Evolutionary conservation across 2,329 filamentous ascomycete genomes (phyloP).

Genomic region (Microsporum ferrugineum): DNA sequence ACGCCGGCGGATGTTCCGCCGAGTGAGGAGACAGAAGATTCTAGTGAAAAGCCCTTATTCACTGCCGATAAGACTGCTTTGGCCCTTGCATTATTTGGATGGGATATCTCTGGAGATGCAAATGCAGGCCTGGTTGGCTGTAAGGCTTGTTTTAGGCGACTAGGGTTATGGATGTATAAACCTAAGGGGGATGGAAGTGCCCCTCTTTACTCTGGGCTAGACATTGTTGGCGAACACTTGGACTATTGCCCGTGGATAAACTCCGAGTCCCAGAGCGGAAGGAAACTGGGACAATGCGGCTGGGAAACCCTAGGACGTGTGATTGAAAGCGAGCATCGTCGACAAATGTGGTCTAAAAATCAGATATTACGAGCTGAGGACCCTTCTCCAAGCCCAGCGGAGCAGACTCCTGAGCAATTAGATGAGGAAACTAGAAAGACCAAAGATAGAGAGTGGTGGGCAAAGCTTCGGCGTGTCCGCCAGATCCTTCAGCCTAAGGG

Average conservation of each 20-base stretch:
- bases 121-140: slow-evolving; percentile 60
- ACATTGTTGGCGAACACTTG: slow-evolving; percentile 61
- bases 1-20: not conserved
- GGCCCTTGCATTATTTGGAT: slow-evolving; percentile 59
- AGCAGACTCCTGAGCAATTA: slow-evolving; percentile 14
- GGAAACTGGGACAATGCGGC: slow-evolving; percentile 27
- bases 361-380: slow-evolving; percentile 22
- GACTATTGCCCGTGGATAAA: slow-evolving; percentile 78
- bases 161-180: slow-evolving; percentile 91
- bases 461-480: slow-evolving; percentile 58
- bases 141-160: slow-evolving; percentile 70
- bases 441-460: slow-evolving; percentile 63
- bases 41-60: slow-evolving; percentile 14
- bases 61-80: slow-evolving; percentile 52
- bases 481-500: slow-evolving; percentile 58
- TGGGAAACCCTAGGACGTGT: slow-evolving; percentile 37
- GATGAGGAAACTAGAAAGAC: slow-evolving; percentile 39
- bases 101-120: slow-evolving; percentile 49
- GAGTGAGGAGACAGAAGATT: not conserved
- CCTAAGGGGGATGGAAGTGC: slow-evolving; percentile 50
- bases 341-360: slow-evolving; percentile 19
- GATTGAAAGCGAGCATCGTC: slow-evolving; percentile 31
- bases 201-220: slow-evolving; percentile 42
- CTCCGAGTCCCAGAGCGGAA: slow-evolving; percentile 46
- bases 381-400: slow-evolving; percentile 16